phyloP scores from a whole-genome alignment of 2,329 filamentous ascomycete genomes.

The Cyanodermella asteris region DNA sequence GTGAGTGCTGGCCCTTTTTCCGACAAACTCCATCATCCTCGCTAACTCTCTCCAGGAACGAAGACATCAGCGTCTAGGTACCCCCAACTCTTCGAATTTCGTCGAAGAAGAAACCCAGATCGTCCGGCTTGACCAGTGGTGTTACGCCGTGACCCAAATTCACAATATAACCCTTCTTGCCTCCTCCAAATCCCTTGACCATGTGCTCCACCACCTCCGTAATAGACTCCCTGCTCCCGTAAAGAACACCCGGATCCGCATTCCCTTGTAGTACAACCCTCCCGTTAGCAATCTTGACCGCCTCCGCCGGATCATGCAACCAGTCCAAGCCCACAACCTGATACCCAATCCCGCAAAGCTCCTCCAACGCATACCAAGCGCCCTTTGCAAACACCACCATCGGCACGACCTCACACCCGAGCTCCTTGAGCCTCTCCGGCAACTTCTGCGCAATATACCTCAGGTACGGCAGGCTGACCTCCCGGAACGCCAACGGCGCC shows the following conservation, averaged over 20 bases:
- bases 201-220: slow-evolving; percentile 65
- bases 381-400: slow-evolving; percentile 99
- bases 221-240: slow-evolving; percentile 64
- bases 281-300: slow-evolving; percentile 56
- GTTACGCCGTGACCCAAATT: slow-evolving; percentile 95
- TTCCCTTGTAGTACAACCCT: slow-evolving; percentile 81
- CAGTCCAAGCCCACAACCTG: slow-evolving; percentile 89
- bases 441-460: slow-evolving; percentile 63
- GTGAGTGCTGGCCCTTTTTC: slow-evolving; percentile 20
- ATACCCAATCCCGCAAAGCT: slow-evolving; percentile 72
- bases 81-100: slow-evolving; percentile 50
- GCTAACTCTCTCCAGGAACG: slow-evolving; percentile 23
- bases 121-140: slow-evolving; percentile 79
- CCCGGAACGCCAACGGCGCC: slow-evolving; percentile 59
- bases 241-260: slow-evolving; percentile 80
- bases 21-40: slow-evolving; percentile 1
- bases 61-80: slow-evolving; percentile 33
- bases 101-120: slow-evolving; percentile 81
- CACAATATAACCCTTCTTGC: slow-evolving; percentile 85
- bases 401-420: slow-evolving; percentile 60
- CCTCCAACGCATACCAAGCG: slow-evolving; percentile 82
- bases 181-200: slow-evolving; percentile 64
- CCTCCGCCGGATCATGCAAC: slow-evolving; percentile 72
- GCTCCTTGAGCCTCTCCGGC: slow-evolving; percentile 48
- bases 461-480: slow-evolving; percentile 73